A percentile compares a stretch with the other conserved stretches of the same genome.
These are phyloP conservation scores for Linnemannia exigua DNA, from an alignment of 192 early-diverging fungal species.

Conservation along the genomic window DNA sequence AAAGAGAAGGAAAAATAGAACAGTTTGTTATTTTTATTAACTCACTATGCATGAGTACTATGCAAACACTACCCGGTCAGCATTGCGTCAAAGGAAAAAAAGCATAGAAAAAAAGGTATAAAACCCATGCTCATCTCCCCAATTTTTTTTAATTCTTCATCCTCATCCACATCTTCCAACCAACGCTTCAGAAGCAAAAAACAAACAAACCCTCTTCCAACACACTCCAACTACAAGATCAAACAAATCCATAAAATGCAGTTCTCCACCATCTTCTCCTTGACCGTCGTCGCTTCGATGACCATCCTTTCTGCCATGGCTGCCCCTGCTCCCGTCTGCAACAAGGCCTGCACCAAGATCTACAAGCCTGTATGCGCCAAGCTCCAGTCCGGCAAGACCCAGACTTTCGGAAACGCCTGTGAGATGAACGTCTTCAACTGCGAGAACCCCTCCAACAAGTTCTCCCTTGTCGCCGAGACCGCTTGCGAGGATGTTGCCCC, in stretches of 20 bases:
- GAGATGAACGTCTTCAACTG: background rate
- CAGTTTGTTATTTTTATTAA: background rate
- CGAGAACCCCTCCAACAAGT: conserved; percentile 11
- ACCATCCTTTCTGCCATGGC: background rate
- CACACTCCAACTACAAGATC: no score
- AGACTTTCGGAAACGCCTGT: conserved; percentile 4
- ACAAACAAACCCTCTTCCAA: background rate
- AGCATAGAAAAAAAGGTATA: background rate
- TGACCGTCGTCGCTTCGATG: conserved; percentile 3
- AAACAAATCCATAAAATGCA: background rate
- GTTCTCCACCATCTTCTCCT: background rate
- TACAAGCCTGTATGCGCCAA: conserved; percentile 15
- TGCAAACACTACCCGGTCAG: background rate
- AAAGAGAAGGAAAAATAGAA: background rate
- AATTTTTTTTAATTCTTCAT: background rate
- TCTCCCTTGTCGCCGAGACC: background rate
- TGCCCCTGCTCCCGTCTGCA: conserved; percentile 1
- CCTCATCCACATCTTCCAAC: background rate
- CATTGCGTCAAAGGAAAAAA: background rate
- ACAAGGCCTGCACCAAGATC: conserved; percentile 10
- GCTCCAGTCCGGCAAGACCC: background rate
- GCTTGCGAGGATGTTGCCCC: conserved; percentile 6
- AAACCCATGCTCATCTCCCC: background rate
- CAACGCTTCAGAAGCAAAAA: background rate
- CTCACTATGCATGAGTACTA: background rate